phyloP scores from a whole-genome alignment of 1,284 basidiomycete genomes.

The Cutaneotrichosporon curvatum region DNA sequence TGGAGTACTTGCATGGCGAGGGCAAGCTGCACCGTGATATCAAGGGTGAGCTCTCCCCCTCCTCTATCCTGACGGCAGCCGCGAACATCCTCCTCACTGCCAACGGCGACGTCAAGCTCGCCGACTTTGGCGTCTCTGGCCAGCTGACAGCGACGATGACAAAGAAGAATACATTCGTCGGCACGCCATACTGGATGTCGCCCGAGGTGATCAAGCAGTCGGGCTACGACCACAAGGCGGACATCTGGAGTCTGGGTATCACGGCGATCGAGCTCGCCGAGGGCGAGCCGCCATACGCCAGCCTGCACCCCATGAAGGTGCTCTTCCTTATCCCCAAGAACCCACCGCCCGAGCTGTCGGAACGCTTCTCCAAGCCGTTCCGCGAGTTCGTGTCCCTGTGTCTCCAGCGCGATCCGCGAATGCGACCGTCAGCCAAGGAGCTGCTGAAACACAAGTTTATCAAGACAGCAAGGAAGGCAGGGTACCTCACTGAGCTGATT shows the following conservation, averaged over 20 bases:
- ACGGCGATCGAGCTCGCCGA: constrained; percentile 96
- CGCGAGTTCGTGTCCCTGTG: constrained; percentile 89
- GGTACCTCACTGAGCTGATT: constrained; percentile 87
- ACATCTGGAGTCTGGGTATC: constrained; percentile 93
- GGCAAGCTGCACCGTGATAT: constrained; percentile 97
- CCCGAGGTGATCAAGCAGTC: constrained; percentile 99
- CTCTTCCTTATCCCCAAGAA: constrained; percentile 98
- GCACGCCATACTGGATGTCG: constrained; percentile 98
- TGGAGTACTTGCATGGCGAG: constrained; percentile 89
- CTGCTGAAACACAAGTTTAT: constrained; percentile 95
- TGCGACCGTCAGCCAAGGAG: constrained; percentile 87
- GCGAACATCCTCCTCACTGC: constrained; percentile 92
- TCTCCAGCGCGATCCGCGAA: constrained; percentile 85
- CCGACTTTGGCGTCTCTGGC: constrained; percentile 98
- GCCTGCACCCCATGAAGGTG: constrained; percentile 98
- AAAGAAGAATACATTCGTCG: constrained; percentile 99
- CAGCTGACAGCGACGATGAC: constrained; percentile 91
- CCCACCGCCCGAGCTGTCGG: constrained; percentile 78
- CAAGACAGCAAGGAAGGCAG: constrained; percentile 86
- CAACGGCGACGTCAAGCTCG: constrained; percentile 90
- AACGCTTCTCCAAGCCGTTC: constrained; percentile 82
- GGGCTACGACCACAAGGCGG: constrained; percentile 97
- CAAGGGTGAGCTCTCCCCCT: constrained; percentile 59
- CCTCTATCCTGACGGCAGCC: constrained; percentile 49
- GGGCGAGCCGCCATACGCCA: constrained; percentile 95